A percentile compares a stretch with the other conserved stretches of the same genome.
phyloP scores from a whole-genome alignment of 2,329 filamentous ascomycete genomes.

The Xylariaceae sp. region DNA sequence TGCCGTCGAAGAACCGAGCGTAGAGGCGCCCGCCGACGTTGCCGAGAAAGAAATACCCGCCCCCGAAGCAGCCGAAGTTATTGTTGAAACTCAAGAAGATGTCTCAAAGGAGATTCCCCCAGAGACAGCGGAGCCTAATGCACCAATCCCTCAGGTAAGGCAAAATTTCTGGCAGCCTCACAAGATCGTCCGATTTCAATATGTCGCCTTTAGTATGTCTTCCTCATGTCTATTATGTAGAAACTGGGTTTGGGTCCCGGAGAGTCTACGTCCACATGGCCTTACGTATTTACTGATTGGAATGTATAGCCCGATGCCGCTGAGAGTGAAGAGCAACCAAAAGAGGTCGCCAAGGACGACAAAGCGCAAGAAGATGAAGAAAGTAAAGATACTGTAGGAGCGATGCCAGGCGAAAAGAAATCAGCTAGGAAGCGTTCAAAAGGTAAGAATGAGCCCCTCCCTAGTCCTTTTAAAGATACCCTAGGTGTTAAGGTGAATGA shows the following conservation, averaged over 20 bases:
- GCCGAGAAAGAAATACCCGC: slow-evolving; percentile 16
- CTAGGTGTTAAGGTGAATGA: slow-evolving; percentile 43
- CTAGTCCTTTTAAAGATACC: slow-evolving; percentile 42
- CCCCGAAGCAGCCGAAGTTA: neutral
- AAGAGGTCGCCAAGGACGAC: slow-evolving; percentile 7
- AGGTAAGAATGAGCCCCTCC: slow-evolving; percentile 52
- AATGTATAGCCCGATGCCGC: slow-evolving; percentile 28
- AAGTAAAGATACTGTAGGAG: slow-evolving; percentile 49
- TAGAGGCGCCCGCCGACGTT: slow-evolving; percentile 4
- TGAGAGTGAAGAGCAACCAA: slow-evolving; percentile 11
- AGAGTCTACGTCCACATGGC: slow-evolving; percentile 7
- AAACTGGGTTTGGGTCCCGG: slow-evolving; percentile 21
- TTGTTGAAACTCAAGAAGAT: slow-evolving; percentile 11
- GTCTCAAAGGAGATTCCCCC: slow-evolving; percentile 11
- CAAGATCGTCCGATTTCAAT: slow-evolving; percentile 33
- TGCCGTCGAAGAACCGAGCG: neutral
- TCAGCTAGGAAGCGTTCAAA: slow-evolving; percentile 42
- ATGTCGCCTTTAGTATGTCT: slow-evolving; percentile 33
- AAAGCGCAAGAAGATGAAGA: slow-evolving; percentile 38
- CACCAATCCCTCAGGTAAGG: slow-evolving; percentile 34
- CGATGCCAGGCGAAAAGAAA: slow-evolving; percentile 47
- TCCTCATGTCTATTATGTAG: slow-evolving; percentile 27
- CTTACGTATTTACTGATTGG: slow-evolving; percentile 10
- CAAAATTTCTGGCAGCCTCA: slow-evolving; percentile 33
- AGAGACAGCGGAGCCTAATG: slow-evolving; percentile 25